phyloP scores from a whole-genome alignment of 2,329 filamentous ascomycete genomes.

The Simplicillium aogashimaense region DNA sequence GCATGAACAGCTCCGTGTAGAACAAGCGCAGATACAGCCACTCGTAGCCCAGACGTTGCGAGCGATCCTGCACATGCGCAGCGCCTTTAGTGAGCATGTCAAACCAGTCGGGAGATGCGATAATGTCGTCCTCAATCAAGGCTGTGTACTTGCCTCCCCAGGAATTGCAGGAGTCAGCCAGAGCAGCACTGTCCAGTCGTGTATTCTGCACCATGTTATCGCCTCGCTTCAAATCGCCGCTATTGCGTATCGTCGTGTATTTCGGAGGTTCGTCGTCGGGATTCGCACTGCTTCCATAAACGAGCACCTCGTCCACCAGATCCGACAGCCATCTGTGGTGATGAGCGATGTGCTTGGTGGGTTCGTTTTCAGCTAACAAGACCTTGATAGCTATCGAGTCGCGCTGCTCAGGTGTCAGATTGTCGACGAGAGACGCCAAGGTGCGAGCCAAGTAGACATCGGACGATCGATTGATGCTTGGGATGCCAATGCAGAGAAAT shows the following conservation, averaged over 20 bases:
- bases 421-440: slow-evolving; percentile 20
- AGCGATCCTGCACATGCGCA: slow-evolving; percentile 14
- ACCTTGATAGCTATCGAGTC: slow-evolving; percentile 20
- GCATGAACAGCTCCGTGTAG: slow-evolving; percentile 26
- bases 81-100: slow-evolving; percentile 16
- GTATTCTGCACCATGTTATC: slow-evolving; percentile 20
- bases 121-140: slow-evolving; percentile 26
- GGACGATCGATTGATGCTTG: slow-evolving; percentile 20
- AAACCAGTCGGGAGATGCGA: slow-evolving; percentile 24
- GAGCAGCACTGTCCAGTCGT: slow-evolving; percentile 20
- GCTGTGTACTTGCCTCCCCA: slow-evolving; percentile 21
- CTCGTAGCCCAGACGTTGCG: slow-evolving; percentile 10
- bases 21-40: slow-evolving; percentile 28
- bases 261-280: slow-evolving; percentile 6
- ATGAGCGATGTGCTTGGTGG: slow-evolving; percentile 19
- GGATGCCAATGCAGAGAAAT: slow-evolving; percentile 22
- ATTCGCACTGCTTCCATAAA: slow-evolving; percentile 14
- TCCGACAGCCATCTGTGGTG: slow-evolving; percentile 18
- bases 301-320: slow-evolving; percentile 21
- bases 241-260: slow-evolving; percentile 12
- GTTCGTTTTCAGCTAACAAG: slow-evolving; percentile 22
- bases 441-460: slow-evolving; percentile 18
- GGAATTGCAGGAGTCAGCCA: slow-evolving; percentile 20
- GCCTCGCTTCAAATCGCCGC: slow-evolving; percentile 15
- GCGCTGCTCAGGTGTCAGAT: slow-evolving; percentile 18